Evolutionary conservation across 2,329 filamentous ascomycete species (phyloP).

Genomic region (Pestalotiopsis sp.): DNA sequence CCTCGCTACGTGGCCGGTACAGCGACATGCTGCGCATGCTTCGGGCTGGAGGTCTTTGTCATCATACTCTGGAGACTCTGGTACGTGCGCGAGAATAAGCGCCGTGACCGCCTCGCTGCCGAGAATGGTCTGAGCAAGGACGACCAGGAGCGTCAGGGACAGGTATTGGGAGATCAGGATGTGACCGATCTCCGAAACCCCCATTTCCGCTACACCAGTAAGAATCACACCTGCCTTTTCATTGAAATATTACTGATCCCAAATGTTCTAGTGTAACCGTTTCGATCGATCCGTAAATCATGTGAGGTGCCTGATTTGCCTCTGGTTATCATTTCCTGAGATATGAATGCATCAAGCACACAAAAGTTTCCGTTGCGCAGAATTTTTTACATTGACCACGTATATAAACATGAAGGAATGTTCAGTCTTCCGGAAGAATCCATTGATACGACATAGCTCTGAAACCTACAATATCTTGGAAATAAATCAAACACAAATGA

Average conservation of each 20-base stretch:
- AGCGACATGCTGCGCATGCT: constrained; percentile 24
- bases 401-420: no score
- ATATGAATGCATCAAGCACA: no score
- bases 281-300: no score
- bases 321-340: no score
- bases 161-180: constrained; percentile 24
- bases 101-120: constrained; percentile 20
- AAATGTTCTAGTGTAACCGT: no score
- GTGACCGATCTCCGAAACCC: constrained; percentile 22
- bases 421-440: no score
- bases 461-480: no score
- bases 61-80: constrained; percentile 27
- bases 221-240: background rate
- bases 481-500: no score
- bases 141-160: constrained; percentile 25
- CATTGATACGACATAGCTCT: no score
- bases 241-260: background rate
- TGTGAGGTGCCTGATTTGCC: no score
- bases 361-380: no score
- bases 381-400: no score
- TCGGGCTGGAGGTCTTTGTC: constrained; percentile 24
- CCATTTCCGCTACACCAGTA: constrained; percentile 16
- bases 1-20: constrained; percentile 19
- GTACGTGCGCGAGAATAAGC: constrained; percentile 28
- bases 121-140: constrained; percentile 26